phyloP scores from a whole-genome alignment of 148 eudicot species.

The Cornus suecica region DNA sequence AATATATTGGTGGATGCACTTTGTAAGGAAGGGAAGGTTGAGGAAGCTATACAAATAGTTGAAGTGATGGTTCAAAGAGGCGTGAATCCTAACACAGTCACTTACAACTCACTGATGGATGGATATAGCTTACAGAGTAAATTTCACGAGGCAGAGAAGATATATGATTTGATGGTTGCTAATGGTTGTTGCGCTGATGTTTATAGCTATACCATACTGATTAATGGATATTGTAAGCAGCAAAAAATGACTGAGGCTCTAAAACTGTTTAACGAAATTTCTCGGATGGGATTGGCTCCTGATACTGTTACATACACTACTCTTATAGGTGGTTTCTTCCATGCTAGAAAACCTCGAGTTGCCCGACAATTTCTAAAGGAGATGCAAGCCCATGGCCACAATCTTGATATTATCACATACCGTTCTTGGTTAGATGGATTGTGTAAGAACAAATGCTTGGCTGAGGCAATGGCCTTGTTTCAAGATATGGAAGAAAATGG shows the following conservation, averaged over 20 bases:
- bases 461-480: slow-evolving; percentile 4
- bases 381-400: not conserved
- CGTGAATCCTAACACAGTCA: not conserved
- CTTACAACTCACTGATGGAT: not conserved
- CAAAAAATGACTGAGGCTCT: slow-evolving; percentile 1
- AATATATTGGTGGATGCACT: slow-evolving; percentile 2
- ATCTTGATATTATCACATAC: not conserved
- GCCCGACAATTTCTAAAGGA: not conserved
- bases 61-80: slow-evolving; percentile 14
- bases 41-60: not conserved
- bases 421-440: not conserved
- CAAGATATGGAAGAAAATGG: not conserved
- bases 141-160: slow-evolving; percentile 6
- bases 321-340: slow-evolving; percentile 7
- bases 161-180: not conserved
- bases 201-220: not conserved
- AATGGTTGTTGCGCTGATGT: slow-evolving; percentile 5
- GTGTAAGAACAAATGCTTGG: not conserved
- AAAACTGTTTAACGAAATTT: not conserved
- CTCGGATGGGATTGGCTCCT: not conserved
- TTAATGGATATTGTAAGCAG: slow-evolving; percentile 8
- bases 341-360: not conserved
- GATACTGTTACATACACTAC: slow-evolving; percentile 3
- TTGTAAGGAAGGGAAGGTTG: slow-evolving; percentile 7
- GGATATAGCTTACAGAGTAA: slow-evolving; percentile 5